Evolutionary conservation across 2,329 filamentous ascomycete species (phyloP), one percentile per base, ranked within the genome.

Genomic region (Rhynchosporium agropyri): DNA sequence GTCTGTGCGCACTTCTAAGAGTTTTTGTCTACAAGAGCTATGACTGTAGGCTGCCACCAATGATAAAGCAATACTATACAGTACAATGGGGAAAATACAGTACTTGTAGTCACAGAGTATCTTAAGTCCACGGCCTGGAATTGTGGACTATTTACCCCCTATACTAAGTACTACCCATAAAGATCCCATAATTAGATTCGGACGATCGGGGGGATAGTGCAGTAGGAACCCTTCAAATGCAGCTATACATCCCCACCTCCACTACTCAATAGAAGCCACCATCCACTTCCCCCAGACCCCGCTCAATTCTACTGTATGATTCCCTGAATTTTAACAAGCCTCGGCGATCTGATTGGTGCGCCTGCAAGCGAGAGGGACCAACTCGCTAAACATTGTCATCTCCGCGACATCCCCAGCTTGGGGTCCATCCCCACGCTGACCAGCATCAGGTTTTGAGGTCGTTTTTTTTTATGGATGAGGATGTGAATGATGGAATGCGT

Each of bases 201-300:
- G 73, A 0, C 82, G 81, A 85, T 83, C 7, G 85, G 73, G 15
- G 77, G 80, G 6, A 20, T 20, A 20, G 20, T 20, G 20, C 20
- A 20, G 20, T 20, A 33, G 9, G 33, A 36, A 36, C 9, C 6
- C 6, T 33, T 54, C 12, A 33, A n/a, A 42, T 53, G n/a, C 33
- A 13, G 20, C 33, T 53, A 20, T 9, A 53, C 20, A 33, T 38
- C 20, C 12, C 20, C 7, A 13, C 20, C 51, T 33, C 36, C 51
- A 42, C 51, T 54, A 15, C 36, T 29, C 51, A 54, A 28, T 29
- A 28, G 36, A 42, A 42, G 51, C n/a, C 20, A 42, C 40, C 51
- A 33, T 33, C 36, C 36, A 28, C 20, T 54, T 54, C 51, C 51
- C 20, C 51, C 36, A 54, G 36, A 54, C 36, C 51, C 51, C 51